phyloP scores from a whole-genome alignment of 2,329 filamentous ascomycete species.

The Xylariaceae sp. region DNA sequence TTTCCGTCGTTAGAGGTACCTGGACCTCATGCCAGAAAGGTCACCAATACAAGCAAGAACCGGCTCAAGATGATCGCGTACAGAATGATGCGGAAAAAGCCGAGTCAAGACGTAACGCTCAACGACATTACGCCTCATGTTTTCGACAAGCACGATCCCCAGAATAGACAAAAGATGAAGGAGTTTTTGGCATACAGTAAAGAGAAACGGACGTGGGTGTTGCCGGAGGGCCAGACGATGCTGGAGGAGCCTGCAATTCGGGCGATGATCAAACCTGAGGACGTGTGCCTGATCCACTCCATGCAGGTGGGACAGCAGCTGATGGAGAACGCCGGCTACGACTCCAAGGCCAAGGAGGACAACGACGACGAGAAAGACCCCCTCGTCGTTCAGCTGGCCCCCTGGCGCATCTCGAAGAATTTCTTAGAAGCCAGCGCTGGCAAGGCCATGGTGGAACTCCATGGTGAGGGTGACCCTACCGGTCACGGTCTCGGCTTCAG shows the following conservation, averaged over 20 bases:
- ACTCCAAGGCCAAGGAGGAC: slow-evolving; percentile 63
- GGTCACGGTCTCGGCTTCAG: slow-evolving; percentile 91
- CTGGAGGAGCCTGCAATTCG: slow-evolving; percentile 80
- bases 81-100: slow-evolving; percentile 76
- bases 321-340: slow-evolving; percentile 86
- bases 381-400: slow-evolving; percentile 83
- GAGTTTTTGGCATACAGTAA: slow-evolving; percentile 93
- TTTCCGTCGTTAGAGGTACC: slow-evolving; percentile 91
- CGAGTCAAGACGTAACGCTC: slow-evolving; percentile 64
- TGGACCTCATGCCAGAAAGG: slow-evolving; percentile 87
- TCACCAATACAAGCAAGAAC: slow-evolving; percentile 96
- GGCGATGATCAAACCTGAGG: slow-evolving; percentile 88
- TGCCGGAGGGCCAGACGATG: slow-evolving; percentile 66
- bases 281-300: slow-evolving; percentile 88
- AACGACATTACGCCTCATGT: slow-evolving; percentile 90
- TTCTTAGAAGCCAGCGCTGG: slow-evolving; percentile 91
- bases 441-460: slow-evolving; percentile 94
- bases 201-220: slow-evolving; percentile 80
- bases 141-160: slow-evolving; percentile 87
- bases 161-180: slow-evolving; percentile 94
- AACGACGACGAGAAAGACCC: slow-evolving; percentile 66
- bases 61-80: slow-evolving; percentile 94
- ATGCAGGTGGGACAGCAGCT: slow-evolving; percentile 96
- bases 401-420: slow-evolving; percentile 95
- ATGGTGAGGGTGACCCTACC: slow-evolving; percentile 92